Percentiles rank a stretch among this genome's conserved stretches.
Conservation (phyloP, 371 early-diverging fungal species). For the Paraphysoderma sedebokerense region DNA sequence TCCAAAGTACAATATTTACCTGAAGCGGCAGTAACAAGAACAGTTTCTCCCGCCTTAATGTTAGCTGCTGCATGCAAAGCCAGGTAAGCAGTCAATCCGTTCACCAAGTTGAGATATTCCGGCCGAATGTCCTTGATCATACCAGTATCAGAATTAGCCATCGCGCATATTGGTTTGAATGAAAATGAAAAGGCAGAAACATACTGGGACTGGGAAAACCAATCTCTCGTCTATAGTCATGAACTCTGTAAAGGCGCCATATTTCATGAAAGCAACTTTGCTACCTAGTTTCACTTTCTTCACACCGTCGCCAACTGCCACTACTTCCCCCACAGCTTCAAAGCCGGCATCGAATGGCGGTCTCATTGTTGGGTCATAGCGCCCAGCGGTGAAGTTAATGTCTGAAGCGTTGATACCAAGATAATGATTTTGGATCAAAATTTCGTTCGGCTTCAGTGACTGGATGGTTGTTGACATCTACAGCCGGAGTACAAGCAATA, state of each 20-base stretch:
- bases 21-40: slow-evolving; percentile 10
- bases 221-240: slow-evolving; percentile 9
- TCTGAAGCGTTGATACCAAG: slow-evolving; percentile 43
- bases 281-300: slow-evolving; percentile 16
- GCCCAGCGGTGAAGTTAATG: slow-evolving; percentile 35
- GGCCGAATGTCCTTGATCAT: slow-evolving; percentile 9
- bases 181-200: slow-evolving; percentile 1
- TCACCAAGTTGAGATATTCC: slow-evolving; percentile 23
- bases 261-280: slow-evolving; percentile 8
- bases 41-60: not conserved
- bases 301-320: slow-evolving; percentile 22
- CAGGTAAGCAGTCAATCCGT: slow-evolving; percentile 34
- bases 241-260: slow-evolving; percentile 37
- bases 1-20: no score
- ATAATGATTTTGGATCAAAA: slow-evolving; percentile 23
- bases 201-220: slow-evolving; percentile 23
- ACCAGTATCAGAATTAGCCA: not conserved
- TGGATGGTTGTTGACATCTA: no score
- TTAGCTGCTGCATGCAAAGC: slow-evolving; percentile 9
- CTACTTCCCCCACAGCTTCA: slow-evolving; percentile 32
- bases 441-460: slow-evolving; percentile 15
- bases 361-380: slow-evolving; percentile 29
- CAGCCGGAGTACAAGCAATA: no score
- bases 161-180: not conserved
- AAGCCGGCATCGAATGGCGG: slow-evolving; percentile 49